Percentiles rank a stretch among this genome's conserved stretches.
These are phyloP conservation scores for Talaromyces sp. DNA, from an alignment of 2,329 filamentous ascomycete species.

Conservation along the genomic window DNA sequence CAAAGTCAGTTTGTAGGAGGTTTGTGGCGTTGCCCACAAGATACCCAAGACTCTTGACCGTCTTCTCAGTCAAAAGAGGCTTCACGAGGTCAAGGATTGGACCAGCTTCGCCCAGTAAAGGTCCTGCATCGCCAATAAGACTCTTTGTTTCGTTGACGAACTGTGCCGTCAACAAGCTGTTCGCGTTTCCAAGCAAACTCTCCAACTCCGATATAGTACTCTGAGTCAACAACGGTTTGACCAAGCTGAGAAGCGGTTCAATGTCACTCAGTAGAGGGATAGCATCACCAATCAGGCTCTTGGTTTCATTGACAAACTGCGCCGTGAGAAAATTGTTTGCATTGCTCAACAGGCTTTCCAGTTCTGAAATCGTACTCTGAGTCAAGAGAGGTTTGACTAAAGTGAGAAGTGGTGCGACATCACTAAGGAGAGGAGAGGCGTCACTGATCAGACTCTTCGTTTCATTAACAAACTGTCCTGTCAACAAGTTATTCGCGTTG, in stretches of 20 bases:
- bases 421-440: not conserved
- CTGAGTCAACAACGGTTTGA: slow-evolving; percentile 6
- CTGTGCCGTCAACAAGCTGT: slow-evolving; percentile 19
- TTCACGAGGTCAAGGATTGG: slow-evolving; percentile 6
- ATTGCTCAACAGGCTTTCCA: slow-evolving; percentile 4
- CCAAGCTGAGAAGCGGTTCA: slow-evolving; percentile 2
- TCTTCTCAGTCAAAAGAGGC: slow-evolving; percentile 6
- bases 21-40: slow-evolving; percentile 16
- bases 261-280: slow-evolving; percentile 6
- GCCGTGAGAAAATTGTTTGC: slow-evolving; percentile 21
- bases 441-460: slow-evolving; percentile 14
- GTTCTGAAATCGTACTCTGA: slow-evolving; percentile 2
- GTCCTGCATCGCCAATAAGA: slow-evolving; percentile 15
- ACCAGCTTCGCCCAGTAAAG: slow-evolving; percentile 2
- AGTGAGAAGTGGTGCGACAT: slow-evolving; percentile 11
- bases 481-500: slow-evolving; percentile 18
- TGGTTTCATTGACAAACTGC: slow-evolving; percentile 21
- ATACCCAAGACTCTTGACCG: slow-evolving; percentile 6
- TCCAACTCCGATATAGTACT: slow-evolving; percentile 3
- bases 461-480: too few relatives aligned
- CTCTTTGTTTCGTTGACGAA: slow-evolving; percentile 21
- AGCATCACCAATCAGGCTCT: slow-evolving; percentile 15
- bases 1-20: slow-evolving; percentile 20
- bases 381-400: slow-evolving; percentile 13
- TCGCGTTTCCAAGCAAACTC: slow-evolving; percentile 14